Percentiles rank a stretch among this genome's conserved stretches.
Evolutionary conservation across 257 asterid species (phyloP).

Genomic region (Dorcoceras hygrometricum): DNA sequence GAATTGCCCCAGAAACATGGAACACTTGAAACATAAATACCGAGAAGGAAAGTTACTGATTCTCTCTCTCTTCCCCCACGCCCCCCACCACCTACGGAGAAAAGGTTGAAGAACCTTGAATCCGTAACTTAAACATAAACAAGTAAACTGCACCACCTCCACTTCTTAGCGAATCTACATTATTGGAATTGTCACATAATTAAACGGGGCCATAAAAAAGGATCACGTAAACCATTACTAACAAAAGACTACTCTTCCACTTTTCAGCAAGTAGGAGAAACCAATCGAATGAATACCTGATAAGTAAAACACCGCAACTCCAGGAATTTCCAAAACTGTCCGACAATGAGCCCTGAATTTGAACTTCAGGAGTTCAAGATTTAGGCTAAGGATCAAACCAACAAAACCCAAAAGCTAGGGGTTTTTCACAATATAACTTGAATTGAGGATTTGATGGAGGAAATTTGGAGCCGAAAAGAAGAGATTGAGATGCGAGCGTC

Average conservation of each 20-base stretch:
- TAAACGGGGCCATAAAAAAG: conserved; percentile 14
- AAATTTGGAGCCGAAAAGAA: conserved; percentile 18
- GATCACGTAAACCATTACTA: background rate
- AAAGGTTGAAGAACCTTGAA: conserved; percentile 7
- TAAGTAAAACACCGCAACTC: conserved; percentile 23
- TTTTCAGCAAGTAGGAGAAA: conserved; percentile 21
- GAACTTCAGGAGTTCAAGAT: conserved; percentile 29
- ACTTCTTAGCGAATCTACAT: conserved; percentile 14
- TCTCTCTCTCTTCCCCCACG: background rate
- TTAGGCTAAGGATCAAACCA: conserved; percentile 35
- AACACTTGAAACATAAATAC: conserved; percentile 14
- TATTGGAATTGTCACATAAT: conserved; percentile 19
- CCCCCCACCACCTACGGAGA: background rate
- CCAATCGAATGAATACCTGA: conserved; percentile 37
- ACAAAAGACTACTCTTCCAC: background rate
- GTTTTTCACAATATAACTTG: conserved; percentile 38
- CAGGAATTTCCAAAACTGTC: conserved; percentile 23
- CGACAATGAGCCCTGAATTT: conserved; percentile 30
- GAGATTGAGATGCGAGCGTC: conserved; percentile 26
- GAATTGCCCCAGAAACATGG: conserved; percentile 7
- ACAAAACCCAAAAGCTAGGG: conserved; percentile 41
- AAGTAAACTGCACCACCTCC: background rate
- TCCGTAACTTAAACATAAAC: conserved; percentile 10
- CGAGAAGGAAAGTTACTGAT: conserved; percentile 10
- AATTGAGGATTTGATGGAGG: conserved; percentile 28